Base-by-base conservation (phyloP, 1,139 yeast species). In the Eremothecium cymbalariae region DNA sequence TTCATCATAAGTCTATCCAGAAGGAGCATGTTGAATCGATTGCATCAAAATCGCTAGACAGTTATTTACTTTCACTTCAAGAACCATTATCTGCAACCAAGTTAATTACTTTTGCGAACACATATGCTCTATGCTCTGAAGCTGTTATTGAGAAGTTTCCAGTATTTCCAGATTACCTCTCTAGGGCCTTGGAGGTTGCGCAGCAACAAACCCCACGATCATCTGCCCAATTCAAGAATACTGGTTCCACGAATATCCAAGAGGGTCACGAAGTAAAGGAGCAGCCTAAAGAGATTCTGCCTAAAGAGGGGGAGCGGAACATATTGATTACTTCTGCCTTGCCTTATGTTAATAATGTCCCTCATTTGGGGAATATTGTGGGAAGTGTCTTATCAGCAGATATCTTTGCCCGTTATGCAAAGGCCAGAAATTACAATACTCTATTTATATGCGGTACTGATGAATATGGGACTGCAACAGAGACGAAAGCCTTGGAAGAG, bases 401-500 rank as follows among this genome's bases (percentile, higher is more conserved):
- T 65, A 84, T 90, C 44, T 93, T 74, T 63, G 72, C 97, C 37
- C 77, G 98, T 58, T 90, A 83, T 62, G 76, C 83, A 55, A 88
- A 86, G 61, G 77, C 81, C 47, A 76, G 96, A 65, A 84, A 86
- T 60, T 79, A 81, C 65, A 90, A 88, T 57, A 70, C 95, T 15
- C 65, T 90, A 43, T 90, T 67, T 53, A 64, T 90, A 40, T 86
- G 98, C 64, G 99, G 99, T 63, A 93, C 98, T 24, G 99, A 90
- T 59, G 99, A 90, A 63, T 93, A 90, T 59, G 99, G 99, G 58
- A 90, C 99, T 42, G 99, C 99, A 33, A 90, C 98, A 17, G 99
- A 90, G 62, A 93, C 98, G 23, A 90, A 90, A 63, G 98, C 98
- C 8, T 67, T 90, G 39, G 98, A 90, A 61, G 97, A 90, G 55